Percentiles rank a stretch among this genome's conserved stretches.
These are phyloP conservation scores for Arachnopeziza araneosa DNA, from an alignment of 2,329 filamentous ascomycete genomes.

Conservation along the genomic window DNA sequence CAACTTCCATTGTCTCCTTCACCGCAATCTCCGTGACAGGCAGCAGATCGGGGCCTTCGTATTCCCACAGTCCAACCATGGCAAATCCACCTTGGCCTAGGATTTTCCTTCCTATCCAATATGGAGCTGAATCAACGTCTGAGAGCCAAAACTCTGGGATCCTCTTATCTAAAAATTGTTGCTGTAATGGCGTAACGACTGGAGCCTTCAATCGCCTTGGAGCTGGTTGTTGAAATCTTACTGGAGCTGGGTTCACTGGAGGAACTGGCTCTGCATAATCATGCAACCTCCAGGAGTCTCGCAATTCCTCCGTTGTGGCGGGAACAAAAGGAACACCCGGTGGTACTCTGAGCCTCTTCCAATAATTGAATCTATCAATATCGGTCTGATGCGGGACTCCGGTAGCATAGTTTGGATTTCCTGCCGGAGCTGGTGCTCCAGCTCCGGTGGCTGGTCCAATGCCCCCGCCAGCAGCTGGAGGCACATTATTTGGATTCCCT, in stretches of 20 bases:
- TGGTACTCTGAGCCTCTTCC: background rate
- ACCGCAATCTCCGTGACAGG: no score
- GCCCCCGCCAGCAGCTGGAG: no score
- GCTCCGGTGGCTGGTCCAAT: no score
- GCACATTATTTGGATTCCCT: no score
- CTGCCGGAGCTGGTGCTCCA: no score
- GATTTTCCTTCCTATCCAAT: background rate
- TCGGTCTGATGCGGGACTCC: background rate
- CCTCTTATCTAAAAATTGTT: background rate
- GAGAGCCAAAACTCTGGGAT: background rate
- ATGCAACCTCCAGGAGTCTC: background rate
- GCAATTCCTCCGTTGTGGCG: background rate
- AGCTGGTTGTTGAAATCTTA: background rate
- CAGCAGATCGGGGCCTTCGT: no score
- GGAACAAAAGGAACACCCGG: background rate
- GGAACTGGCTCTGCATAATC: background rate
- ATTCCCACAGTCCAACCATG: no score
- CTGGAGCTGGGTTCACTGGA: background rate
- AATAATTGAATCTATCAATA: background rate
- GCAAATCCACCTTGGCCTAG: background rate
- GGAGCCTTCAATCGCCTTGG: background rate
- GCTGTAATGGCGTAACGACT: background rate
- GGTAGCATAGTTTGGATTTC: background rate
- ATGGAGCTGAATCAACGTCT: no score
- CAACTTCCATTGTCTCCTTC: no score